A percentile compares a stretch with the other conserved stretches of the same genome.
Evolutionary conservation across 441 rosid species (phyloP).

Genomic region (Eruca vesicaria): DNA sequence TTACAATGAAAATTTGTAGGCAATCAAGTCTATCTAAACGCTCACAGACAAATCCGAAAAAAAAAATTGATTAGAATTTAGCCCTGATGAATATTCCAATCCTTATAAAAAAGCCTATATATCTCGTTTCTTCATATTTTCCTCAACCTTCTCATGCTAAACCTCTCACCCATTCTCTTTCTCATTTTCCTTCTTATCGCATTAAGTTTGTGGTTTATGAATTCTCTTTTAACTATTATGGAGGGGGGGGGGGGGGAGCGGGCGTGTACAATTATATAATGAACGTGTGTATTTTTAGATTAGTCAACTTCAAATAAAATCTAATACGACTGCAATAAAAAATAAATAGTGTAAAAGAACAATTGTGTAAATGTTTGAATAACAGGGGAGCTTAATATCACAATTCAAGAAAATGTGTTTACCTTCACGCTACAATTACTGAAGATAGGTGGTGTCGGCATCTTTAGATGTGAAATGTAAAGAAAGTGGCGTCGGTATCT

Average conservation of each 20-base stretch:
- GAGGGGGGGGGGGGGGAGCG: neutral
- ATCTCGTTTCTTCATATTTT: too few relatives aligned
- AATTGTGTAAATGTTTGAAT: neutral
- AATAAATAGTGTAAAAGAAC: neutral
- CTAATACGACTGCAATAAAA: neutral
- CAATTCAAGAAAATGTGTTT: neutral
- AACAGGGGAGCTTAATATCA: neutral
- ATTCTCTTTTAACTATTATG: neutral
- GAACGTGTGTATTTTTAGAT: neutral
- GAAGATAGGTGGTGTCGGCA: constrained; percentile 19
- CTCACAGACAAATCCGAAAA: too few relatives aligned
- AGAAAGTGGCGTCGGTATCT: constrained; percentile 19
- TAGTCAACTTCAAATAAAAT: constrained; percentile 1
- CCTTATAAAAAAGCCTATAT: too few relatives aligned
- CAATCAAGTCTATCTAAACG: too few relatives aligned
- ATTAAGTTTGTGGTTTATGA: neutral
- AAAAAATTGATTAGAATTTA: too few relatives aligned
- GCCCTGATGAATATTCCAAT: too few relatives aligned
- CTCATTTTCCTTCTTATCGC: neutral
- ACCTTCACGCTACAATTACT: constrained; percentile 25
- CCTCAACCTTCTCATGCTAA: too few relatives aligned
- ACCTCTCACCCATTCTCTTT: too few relatives aligned
- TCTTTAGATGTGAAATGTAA: constrained; percentile 14
- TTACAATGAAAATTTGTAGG: too few relatives aligned
- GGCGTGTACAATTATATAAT: neutral